phyloP scores from a whole-genome alignment of 306 rosid genomes.

The Vicia villosa region DNA sequence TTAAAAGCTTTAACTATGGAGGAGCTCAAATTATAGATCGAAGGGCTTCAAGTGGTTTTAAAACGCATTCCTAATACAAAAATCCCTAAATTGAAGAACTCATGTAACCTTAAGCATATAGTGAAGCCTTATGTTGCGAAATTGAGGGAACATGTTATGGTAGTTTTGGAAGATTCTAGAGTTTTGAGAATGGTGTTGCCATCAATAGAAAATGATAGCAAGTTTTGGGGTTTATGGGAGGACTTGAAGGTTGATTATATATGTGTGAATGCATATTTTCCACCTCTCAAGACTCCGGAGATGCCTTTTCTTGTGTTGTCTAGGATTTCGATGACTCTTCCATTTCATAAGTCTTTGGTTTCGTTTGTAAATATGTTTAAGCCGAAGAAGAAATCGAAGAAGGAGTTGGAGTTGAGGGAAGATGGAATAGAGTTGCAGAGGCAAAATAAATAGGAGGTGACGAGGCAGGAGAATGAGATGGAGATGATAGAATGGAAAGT shows the following conservation, averaged over 20 bases:
- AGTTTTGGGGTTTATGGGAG: slow-evolving; percentile 79
- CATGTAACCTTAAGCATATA: slow-evolving; percentile 74
- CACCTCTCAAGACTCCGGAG: slow-evolving; percentile 74
- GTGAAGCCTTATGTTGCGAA: slow-evolving; percentile 59
- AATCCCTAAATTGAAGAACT: slow-evolving; percentile 48
- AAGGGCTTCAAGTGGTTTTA: slow-evolving; percentile 72
- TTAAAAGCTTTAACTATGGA: slow-evolving; percentile 63
- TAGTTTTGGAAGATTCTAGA: slow-evolving; percentile 75
- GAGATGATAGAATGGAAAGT: no score
- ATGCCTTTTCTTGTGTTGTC: slow-evolving; percentile 56
- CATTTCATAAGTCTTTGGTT: neutral
- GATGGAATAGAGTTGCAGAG: slow-evolving; percentile 63
- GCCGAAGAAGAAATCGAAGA: slow-evolving; percentile 73
- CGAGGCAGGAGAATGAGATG: no score
- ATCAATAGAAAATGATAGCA: slow-evolving; percentile 49
- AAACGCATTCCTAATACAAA: slow-evolving; percentile 78
- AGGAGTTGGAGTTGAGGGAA: slow-evolving; percentile 55
- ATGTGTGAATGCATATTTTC: slow-evolving; percentile 79
- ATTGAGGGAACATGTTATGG: no score
- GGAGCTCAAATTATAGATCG: slow-evolving; percentile 69
- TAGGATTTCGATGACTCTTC: slow-evolving; percentile 39
- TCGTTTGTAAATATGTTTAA: neutral
- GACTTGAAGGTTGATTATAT: slow-evolving; percentile 58
- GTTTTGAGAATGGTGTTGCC: slow-evolving; percentile 79
- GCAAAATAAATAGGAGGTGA: slow-evolving; percentile 46